Percentiles rank a stretch among this genome's conserved stretches.
These are phyloP conservation scores for Erysimum cheiri DNA, from an alignment of 441 rosid species.

Conservation along the genomic window DNA sequence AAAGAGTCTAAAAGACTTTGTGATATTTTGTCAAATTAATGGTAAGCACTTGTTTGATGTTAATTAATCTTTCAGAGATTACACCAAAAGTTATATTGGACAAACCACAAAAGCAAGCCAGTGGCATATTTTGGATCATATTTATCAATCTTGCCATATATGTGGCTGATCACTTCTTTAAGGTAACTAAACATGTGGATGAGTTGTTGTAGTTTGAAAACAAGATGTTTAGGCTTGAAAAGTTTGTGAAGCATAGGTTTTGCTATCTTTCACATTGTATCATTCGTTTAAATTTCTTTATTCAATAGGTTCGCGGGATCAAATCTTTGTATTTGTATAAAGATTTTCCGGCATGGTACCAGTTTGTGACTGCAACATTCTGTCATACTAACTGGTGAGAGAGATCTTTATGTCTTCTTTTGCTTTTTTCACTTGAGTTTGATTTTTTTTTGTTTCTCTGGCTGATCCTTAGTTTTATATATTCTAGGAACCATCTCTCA, in stretches of 20 bases:
- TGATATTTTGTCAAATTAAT: too few species aligned
- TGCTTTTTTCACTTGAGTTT: background rate
- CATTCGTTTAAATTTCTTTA: background rate
- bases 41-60: too few species aligned
- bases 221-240: too few species aligned
- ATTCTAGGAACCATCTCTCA: conserved; percentile 2
- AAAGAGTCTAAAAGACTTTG: too few species aligned
- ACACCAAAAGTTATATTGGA: background rate
- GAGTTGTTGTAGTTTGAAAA: too few species aligned
- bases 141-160: background rate
- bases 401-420: background rate
- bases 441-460: background rate
- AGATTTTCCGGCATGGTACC: background rate
- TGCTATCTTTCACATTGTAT: too few species aligned
- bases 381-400: conserved; percentile 3
- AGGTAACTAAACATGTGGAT: background rate
- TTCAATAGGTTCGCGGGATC: background rate
- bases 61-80: background rate
- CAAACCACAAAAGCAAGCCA: background rate
- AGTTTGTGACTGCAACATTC: conserved; percentile 4
- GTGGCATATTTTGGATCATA: background rate
- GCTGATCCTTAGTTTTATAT: background rate
- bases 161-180: background rate
- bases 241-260: too few species aligned
- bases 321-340: background rate